A percentile compares a stretch with the other conserved stretches of the same genome.
These are phyloP conservation scores for Falciphora oryzae DNA, from an alignment of 2,329 filamentous ascomycete genomes.

Conservation along the genomic window DNA sequence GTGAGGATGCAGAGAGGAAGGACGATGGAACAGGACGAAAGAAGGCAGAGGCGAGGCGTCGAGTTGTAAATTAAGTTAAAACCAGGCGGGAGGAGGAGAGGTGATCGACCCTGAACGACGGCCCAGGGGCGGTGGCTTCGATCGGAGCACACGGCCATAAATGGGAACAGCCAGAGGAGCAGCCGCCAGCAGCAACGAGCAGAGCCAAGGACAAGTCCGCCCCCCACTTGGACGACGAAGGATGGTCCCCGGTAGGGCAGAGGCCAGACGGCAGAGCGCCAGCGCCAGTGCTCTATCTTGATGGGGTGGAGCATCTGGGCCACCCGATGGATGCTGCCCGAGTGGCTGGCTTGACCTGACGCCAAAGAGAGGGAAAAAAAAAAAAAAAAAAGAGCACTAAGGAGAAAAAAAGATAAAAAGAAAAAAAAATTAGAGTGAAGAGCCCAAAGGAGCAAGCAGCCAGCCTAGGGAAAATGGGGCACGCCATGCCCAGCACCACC, in stretches of 20 bases:
- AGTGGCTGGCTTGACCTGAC: background rate
- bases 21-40: no score
- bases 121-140: background rate
- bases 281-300: background rate
- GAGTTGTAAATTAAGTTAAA: no score
- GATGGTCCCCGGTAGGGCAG: background rate
- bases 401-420: background rate
- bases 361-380: background rate
- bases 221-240: background rate
- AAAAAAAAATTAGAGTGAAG: background rate
- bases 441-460: no score
- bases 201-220: background rate
- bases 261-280: background rate
- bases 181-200: background rate
- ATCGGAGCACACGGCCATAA: background rate
- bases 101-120: background rate
- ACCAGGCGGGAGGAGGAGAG: background rate
- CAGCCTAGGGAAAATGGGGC: background rate
- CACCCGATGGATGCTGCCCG: background rate
- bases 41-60: no score
- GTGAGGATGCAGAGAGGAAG: no score
- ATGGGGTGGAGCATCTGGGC: background rate
- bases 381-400: background rate
- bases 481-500: background rate
- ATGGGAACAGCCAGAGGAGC: background rate